Evolutionary conservation across 495 filamentous ascomycete genomes (phyloP), one percentile per base, ranked within the genome.

Genomic region (Podospora didyma): DNA sequence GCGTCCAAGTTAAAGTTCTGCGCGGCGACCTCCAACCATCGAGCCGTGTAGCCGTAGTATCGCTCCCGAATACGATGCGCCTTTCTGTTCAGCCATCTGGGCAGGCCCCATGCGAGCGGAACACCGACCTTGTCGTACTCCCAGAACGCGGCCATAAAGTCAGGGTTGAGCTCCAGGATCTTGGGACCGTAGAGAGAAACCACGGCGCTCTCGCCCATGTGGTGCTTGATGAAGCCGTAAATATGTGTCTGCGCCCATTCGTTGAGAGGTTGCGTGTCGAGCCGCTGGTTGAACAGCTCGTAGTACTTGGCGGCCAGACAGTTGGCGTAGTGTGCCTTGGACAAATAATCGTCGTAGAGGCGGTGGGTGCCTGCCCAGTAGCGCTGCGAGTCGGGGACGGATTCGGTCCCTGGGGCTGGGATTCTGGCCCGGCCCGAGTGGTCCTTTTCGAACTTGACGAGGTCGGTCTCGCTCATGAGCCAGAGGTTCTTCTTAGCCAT

Each of bases 71-170:
- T 35, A 9, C 24, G 45, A 17, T 79, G 51, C 82, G 68, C 1
- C 77, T 82, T 7, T 79, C 84, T 26, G 76, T 80, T 82, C 81
- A 89, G 7, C 85, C 85, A 47, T 79, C 82, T 55, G 16, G 66
- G 60, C 2, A 59, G 24, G 2, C 63, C 61, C 23, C 41, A 60
- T 5, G 56, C 17, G 1, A 66, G 51, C n/a, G 35, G 21, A 4
- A 28, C 35, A 14, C 56, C 51, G 23, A 56, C 24, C 16, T 39
- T 35, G 31, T 68, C 63, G 19, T 57, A 68, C 0, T 58, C 41
- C 68, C 70, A 68, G 31, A 67, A 46, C 14, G 42, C 49, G 21
- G 64, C 52, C 0, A 68, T 39, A 2, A 69, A 42, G 12, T 37
- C 47, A 2, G 68, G 66, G 51, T 58, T 60, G 9, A 60, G 49